These are phyloP conservation scores for Rutidosis leptorrhynchoides DNA, from an alignment of 129 eudicot genomes.

Conservation along the genomic window DNA sequence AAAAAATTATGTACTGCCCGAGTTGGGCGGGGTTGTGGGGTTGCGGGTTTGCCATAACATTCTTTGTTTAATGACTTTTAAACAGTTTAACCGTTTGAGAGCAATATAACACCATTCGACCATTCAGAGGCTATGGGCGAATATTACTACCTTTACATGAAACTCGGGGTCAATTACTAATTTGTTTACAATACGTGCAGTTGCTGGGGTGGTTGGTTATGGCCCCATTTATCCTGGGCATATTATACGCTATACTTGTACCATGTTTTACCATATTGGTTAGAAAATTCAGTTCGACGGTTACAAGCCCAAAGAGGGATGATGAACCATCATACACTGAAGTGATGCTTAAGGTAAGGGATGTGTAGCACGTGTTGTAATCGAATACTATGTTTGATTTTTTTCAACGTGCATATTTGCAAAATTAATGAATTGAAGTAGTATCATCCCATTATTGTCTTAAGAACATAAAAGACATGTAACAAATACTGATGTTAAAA, in stretches of 20 bases:
- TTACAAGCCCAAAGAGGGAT: constrained; percentile 49
- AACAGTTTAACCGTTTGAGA: too few relatives aligned
- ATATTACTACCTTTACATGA: neutral
- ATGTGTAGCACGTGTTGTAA: constrained; percentile 32
- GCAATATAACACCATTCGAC: too few relatives aligned
- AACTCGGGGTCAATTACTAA: neutral
- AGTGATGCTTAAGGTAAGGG: constrained; percentile 71
- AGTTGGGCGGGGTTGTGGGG: too few relatives aligned
- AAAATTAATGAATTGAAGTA: neutral
- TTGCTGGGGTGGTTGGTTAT: constrained; percentile 84
- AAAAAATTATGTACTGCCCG: too few relatives aligned
- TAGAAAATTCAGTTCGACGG: constrained; percentile 44
- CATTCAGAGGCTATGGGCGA: too few relatives aligned
- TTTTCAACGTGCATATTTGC: neutral
- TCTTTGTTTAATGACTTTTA: too few relatives aligned
- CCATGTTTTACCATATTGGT: constrained; percentile 79
- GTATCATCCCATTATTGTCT: neutral
- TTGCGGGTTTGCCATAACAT: too few relatives aligned
- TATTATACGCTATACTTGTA: constrained; percentile 46
- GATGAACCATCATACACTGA: constrained; percentile 44
- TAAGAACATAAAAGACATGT: neutral
- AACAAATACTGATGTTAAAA: constrained; percentile 12
- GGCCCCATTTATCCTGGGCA: constrained; percentile 64
- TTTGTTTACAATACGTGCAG: constrained; percentile 41
- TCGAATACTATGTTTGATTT: constrained; percentile 9